phyloP scores from a whole-genome alignment of 768 basidiomycete genomes.

The Glaciozyma martinii region DNA sequence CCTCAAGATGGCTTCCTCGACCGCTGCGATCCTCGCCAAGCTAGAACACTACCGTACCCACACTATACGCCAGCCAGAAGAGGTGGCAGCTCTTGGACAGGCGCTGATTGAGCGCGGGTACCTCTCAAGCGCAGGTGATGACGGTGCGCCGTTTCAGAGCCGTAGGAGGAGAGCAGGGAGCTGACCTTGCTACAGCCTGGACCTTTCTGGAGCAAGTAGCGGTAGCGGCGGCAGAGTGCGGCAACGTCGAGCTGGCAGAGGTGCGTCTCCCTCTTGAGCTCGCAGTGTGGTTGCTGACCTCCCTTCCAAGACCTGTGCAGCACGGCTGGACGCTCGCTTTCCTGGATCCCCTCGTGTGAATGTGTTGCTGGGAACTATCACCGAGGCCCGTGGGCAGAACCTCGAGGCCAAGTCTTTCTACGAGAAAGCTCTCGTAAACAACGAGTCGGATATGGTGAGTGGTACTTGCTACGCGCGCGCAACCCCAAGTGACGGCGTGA shows the following conservation, averaged over 20 bases:
- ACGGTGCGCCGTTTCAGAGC: slow-evolving; percentile 44
- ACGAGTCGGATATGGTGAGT: slow-evolving; percentile 64
- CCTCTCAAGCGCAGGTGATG: slow-evolving; percentile 48
- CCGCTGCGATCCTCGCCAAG: slow-evolving; percentile 4
- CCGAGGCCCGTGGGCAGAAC: slow-evolving; percentile 58
- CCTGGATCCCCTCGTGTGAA: slow-evolving; percentile 71
- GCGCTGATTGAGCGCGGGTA: slow-evolving; percentile 48
- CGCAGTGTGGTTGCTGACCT: slow-evolving; percentile 16
- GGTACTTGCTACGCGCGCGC: too few species aligned
- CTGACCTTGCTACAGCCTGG: slow-evolving; percentile 53
- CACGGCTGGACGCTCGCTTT: slow-evolving; percentile 57
- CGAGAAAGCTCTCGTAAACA: slow-evolving; percentile 51
- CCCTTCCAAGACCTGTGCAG: slow-evolving; percentile 52
- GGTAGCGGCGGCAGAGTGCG: slow-evolving; percentile 67
- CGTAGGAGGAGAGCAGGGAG: slow-evolving; percentile 15
- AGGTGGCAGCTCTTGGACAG: slow-evolving; percentile 52
- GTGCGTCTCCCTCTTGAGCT: slow-evolving; percentile 45
- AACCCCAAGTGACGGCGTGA: too few species aligned
- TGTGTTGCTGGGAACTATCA: slow-evolving; percentile 63
- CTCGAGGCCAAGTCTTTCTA: slow-evolving; percentile 58
- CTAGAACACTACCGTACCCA: slow-evolving; percentile 18
- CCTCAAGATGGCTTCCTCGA: not conserved
- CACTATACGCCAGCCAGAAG: slow-evolving; percentile 44
- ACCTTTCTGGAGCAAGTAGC: slow-evolving; percentile 69
- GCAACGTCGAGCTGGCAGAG: slow-evolving; percentile 61